Base-by-base conservation (phyloP, 1,139 yeast species). In the Saccharomyces hybrid region DNA sequence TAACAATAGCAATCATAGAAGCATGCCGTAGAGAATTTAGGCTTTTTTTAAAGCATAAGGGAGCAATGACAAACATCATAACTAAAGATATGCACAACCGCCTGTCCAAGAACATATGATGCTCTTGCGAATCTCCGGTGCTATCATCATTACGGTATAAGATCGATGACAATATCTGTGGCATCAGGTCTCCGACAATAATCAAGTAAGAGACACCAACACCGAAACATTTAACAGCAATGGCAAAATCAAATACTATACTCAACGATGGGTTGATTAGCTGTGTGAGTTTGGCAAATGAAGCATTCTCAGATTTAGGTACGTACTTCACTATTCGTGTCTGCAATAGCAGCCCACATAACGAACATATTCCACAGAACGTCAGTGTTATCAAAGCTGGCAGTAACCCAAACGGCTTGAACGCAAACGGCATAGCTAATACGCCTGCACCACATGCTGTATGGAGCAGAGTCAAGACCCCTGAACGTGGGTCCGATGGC, bases 391-490 rank as follows among this genome's bases (percentile, higher is more conserved):
- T 56, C 1, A 83, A 66, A 0, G 98, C 98, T 26, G 83, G 72
- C 0, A 84, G 56, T 2, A 89, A 70, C 13, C 98, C 97, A 67
- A 91, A 93, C 2, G 96, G 82, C 53, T 83, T 78, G 66, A 88
- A 84, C 0, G 97, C 96, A 65, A 82, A 86, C 0, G 99, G 98
- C 82, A 93, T 86, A 11, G 98, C 96, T 55, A 93, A 79, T 62
- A 93, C 80, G 1, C 99, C 99, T 0, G 97, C 96, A 5, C 96
- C 70, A 54, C 58, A 53, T 9, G 61, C 61, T 30, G 90, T 85
- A 68, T 85, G 85, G 56, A 82, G 72, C 52, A 86, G 75, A 61
- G 84, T 82, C 46, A 84, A 61, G 4, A 70, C 82, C 52, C 73
- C 74, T 2, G 73, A 69, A 48, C 56, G 59, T 44, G 60, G 60